Percentiles rank a stretch among this genome's conserved stretches.
phyloP scores from a whole-genome alignment of 495 filamentous ascomycete genomes.

The Aspergillus saccharolyticus region DNA sequence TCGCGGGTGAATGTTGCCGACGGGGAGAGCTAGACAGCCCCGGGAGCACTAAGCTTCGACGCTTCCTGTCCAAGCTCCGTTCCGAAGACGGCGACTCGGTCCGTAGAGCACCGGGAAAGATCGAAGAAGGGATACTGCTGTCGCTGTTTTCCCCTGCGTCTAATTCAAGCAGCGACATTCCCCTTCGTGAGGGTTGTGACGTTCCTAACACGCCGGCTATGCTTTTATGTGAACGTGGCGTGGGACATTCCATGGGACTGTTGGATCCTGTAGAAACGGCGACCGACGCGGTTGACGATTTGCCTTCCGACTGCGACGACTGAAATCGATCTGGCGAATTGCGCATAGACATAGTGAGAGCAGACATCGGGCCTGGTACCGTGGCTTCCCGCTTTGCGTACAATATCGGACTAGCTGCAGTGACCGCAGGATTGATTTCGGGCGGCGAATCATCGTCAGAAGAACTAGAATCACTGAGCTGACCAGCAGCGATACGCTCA shows the following conservation, averaged over 20 bases:
- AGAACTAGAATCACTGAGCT: conserved; percentile 68
- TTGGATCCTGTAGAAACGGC: conserved; percentile 72
- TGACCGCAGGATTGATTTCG: conserved; percentile 15
- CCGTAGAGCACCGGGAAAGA: conserved; percentile 59
- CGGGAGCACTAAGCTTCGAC: conserved; percentile 74
- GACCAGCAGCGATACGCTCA: conserved; percentile 76
- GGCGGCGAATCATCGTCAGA: conserved; percentile 44
- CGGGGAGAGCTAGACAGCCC: conserved; percentile 67
- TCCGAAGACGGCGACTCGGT: conserved; percentile 92
- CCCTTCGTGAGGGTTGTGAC: conserved; percentile 59
- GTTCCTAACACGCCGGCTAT: conserved; percentile 57
- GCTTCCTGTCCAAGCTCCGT: conserved; percentile 73
- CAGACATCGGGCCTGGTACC: conserved; percentile 29
- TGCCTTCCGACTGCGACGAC: conserved; percentile 32
- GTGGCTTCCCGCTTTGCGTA: conserved; percentile 12
- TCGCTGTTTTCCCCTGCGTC: conserved; percentile 79
- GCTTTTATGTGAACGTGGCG: conserved; percentile 80
- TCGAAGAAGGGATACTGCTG: conserved; percentile 80
- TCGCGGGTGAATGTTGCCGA: conserved; percentile 80
- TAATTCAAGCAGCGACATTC: conserved; percentile 69
- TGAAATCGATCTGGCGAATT: conserved; percentile 33
- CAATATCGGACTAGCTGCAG: conserved; percentile 5
- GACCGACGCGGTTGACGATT: conserved; percentile 56
- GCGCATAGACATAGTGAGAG: conserved; percentile 42
- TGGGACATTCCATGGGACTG: conserved; percentile 87